Percentiles rank a stretch among this genome's conserved stretches.
Evolutionary conservation across 1,284 basidiomycete species (phyloP).

Genomic region (Austroboletus novae-zelandiae): DNA sequence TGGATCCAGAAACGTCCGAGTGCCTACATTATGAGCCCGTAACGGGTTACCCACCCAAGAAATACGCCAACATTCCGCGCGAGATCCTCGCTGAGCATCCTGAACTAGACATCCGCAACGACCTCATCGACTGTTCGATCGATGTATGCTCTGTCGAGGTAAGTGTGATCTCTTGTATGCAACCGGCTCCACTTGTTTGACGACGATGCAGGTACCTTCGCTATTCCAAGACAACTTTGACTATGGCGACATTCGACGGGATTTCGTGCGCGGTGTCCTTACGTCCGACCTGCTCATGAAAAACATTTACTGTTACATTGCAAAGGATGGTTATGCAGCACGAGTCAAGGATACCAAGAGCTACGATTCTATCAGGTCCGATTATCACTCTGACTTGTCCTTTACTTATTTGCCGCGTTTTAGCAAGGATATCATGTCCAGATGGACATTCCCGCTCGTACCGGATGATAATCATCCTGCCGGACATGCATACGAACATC

Average conservation of each 20-base stretch:
- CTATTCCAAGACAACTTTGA: slow-evolving; percentile 99
- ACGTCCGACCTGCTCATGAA: slow-evolving; percentile 96
- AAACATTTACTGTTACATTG: slow-evolving; percentile 88
- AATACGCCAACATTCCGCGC: slow-evolving; percentile 60
- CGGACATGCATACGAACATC: slow-evolving; percentile 77
- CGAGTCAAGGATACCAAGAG: slow-evolving; percentile 87
- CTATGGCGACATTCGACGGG: slow-evolving; percentile 86
- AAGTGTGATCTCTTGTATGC: not conserved
- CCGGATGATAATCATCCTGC: slow-evolving; percentile 92
- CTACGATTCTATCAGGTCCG: slow-evolving; percentile 82
- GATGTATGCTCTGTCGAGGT: slow-evolving; percentile 94
- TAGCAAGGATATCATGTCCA: slow-evolving; percentile 87
- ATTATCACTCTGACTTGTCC: slow-evolving; percentile 6
- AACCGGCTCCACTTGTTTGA: not conserved
- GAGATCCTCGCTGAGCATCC: slow-evolving; percentile 66
- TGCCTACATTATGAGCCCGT: slow-evolving; percentile 79
- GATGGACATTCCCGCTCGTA: slow-evolving; percentile 94
- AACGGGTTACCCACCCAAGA: slow-evolving; percentile 60
- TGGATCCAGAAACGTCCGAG: slow-evolving; percentile 73
- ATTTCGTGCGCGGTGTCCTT: slow-evolving; percentile 96
- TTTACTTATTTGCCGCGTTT: slow-evolving; percentile 3
- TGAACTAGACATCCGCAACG: slow-evolving; percentile 82
- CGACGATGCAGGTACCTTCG: slow-evolving; percentile 72
- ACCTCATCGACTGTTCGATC: slow-evolving; percentile 85
- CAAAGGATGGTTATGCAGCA: slow-evolving; percentile 84